Evolutionary conservation across 176 grass and related monocot genomes (phyloP).

Genomic region (Eragrostis curvula): DNA sequence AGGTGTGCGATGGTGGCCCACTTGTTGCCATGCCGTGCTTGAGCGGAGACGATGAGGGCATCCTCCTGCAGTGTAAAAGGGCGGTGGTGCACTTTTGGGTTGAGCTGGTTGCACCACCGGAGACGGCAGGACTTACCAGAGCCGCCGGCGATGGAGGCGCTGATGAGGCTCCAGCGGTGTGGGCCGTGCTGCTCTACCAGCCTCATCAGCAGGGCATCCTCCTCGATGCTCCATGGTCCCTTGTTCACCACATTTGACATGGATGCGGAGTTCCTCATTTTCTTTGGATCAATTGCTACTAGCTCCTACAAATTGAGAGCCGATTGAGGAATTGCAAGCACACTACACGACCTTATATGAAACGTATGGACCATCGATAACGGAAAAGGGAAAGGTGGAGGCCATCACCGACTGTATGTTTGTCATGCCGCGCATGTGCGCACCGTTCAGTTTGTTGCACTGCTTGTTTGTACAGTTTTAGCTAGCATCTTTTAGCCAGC

Average conservation of each 20-base stretch:
- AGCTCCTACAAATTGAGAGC: neutral
- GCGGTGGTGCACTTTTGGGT: conserved; percentile 38
- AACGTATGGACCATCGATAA: neutral
- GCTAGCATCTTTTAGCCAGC: neutral
- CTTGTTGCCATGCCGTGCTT: conserved; percentile 61
- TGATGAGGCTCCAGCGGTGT: conserved; percentile 54
- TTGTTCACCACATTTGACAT: conserved; percentile 25
- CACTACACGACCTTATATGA: neutral
- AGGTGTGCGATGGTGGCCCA: conserved; percentile 74
- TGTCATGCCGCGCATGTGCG: neutral
- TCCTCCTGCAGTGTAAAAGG: conserved; percentile 50
- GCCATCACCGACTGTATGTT: neutral
- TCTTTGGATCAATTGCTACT: neutral
- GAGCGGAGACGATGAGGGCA: conserved; percentile 32
- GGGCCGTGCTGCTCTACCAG: conserved; percentile 54
- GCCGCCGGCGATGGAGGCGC: conserved; percentile 25
- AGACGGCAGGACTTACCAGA: conserved; percentile 63
- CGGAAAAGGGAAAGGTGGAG: neutral
- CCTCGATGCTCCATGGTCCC: conserved; percentile 59
- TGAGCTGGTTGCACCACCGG: conserved; percentile 63
- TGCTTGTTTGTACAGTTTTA: neutral
- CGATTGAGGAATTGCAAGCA: neutral
- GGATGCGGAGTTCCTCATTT: neutral
- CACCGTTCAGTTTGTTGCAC: neutral
- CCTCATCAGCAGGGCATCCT: conserved; percentile 48